These are phyloP conservation scores for Neonectria coccinea DNA, from an alignment of 2,329 filamentous ascomycete species.

Conservation along the genomic window DNA sequence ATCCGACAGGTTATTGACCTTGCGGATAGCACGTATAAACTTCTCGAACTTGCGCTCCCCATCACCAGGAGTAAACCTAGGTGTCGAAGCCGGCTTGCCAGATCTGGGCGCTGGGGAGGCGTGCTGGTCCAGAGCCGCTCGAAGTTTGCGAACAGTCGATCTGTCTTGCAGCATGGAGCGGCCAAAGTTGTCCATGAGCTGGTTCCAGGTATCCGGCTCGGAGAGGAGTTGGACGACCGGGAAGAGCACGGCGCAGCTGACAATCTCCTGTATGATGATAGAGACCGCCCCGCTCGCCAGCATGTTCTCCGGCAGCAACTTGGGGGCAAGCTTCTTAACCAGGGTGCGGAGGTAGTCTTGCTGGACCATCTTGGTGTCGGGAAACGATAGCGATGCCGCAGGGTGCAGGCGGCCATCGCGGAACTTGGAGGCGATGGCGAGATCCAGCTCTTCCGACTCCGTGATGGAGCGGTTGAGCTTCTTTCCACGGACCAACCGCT, in stretches of 20 bases:
- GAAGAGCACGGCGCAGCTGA: slow-evolving; percentile 90
- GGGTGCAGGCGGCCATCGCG: slow-evolving; percentile 88
- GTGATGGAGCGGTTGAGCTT: slow-evolving; percentile 91
- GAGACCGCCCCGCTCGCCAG: slow-evolving; percentile 84
- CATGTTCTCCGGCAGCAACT: slow-evolving; percentile 78
- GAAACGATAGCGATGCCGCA: slow-evolving; percentile 84
- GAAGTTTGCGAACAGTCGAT: slow-evolving; percentile 91
- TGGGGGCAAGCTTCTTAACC: slow-evolving; percentile 78
- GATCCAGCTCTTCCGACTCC: slow-evolving; percentile 94
- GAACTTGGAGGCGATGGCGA: slow-evolving; percentile 96
- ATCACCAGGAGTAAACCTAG: slow-evolving; percentile 82
- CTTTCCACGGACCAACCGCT: slow-evolving; percentile 85
- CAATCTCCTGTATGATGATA: slow-evolving; percentile 86
- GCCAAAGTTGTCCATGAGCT: slow-evolving; percentile 90
- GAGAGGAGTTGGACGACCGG: slow-evolving; percentile 84
- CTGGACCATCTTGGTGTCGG: slow-evolving; percentile 85
- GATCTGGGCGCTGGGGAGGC: slow-evolving; percentile 81
- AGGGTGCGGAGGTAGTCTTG: slow-evolving; percentile 88
- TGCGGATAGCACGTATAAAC: slow-evolving; percentile 89
- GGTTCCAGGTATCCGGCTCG: slow-evolving; percentile 98
- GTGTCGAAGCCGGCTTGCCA: slow-evolving; percentile 75
- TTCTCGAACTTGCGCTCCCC: slow-evolving; percentile 94
- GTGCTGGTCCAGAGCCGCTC: slow-evolving; percentile 93
- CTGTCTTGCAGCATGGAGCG: slow-evolving; percentile 91
- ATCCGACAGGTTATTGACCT: slow-evolving; percentile 91